Conservation (phyloP, 306 rosid genomes). For the Acacia crassicarpa region DNA sequence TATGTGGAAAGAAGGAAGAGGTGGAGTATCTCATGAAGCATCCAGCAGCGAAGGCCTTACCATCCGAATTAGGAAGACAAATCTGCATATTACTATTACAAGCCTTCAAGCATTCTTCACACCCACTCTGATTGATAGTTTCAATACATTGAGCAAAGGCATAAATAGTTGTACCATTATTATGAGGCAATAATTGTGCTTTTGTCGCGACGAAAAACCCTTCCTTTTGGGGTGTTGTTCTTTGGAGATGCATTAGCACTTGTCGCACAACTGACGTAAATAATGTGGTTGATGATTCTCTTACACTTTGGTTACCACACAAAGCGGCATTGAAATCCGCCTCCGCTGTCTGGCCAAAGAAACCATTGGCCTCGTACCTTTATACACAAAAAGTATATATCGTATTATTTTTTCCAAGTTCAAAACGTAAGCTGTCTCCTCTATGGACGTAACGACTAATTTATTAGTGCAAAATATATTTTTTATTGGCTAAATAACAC, state of each 20-base stretch:
- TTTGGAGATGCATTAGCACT: not conserved
- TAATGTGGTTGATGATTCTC: not conserved
- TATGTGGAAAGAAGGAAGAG: not conserved
- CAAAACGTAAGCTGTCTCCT: not conserved
- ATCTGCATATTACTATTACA: not conserved
- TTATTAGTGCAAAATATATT: not conserved
- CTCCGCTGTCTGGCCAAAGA: not conserved
- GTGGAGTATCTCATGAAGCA: slow-evolving; percentile 8
- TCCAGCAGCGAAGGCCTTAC: not conserved
- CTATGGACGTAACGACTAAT: not conserved
- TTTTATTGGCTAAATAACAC: too few relatives aligned
- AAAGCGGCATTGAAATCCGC: not conserved
- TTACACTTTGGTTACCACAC: not conserved
- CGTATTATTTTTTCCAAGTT: not conserved
- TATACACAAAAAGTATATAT: not conserved
- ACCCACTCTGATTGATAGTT: not conserved
- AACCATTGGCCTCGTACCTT: not conserved
- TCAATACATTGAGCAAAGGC: not conserved
- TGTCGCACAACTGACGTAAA: not conserved
- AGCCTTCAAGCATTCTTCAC: not conserved
- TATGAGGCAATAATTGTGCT: not conserved
- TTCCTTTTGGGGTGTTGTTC: not conserved
- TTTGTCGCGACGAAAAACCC: not conserved
- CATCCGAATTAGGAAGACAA: not conserved
- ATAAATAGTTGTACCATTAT: not conserved